Evolutionary conservation across 2,329 filamentous ascomycete genomes (phyloP), one percentile per base, ranked within the genome.

Genomic region (Colletotrichum sp.): DNA sequence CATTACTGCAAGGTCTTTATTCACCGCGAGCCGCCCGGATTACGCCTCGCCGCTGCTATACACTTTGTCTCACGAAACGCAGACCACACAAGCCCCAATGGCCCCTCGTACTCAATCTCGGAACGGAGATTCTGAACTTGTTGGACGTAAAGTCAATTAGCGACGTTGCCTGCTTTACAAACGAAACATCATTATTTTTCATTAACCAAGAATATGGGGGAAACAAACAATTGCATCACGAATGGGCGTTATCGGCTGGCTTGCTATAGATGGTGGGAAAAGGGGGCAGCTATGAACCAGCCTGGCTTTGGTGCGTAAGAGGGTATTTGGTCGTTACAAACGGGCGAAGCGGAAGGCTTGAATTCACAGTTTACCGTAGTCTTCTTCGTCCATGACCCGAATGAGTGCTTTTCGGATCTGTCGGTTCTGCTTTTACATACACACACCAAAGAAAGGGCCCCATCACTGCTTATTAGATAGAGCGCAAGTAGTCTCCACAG

Each of bases 211-310:
- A 36, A 39, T 28, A 18, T n/a, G 72, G 68, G 34, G 44, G 44
- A 68, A 44, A 28, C 63, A 55, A 68, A 63, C 39, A 76, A 68
- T 63, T 74, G 70, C 75, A 75, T 77, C 34, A 71, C 68, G 70
- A 75, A 44, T 36, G 30, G 76, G 76, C 76, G 76, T 78, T 77
- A 67, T 66, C 36, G 76, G 67, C 24, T 77, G 49, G 67, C 52
- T 71, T 67, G 69, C 59, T 67, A 75, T 75, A 77, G 76, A 78
- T 30, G n/a, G 62, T 52, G 62, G 62, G 62, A 73, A 65, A 70
- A 76, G 57, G 66, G 65, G 44, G 65, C 18, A 44, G 64, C 52
- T 59, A 63, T 66, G 36, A 39, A 32, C 63, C 52, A 55, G 71
- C 52, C 62, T 64, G 71, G 55, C 55, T 68, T 68, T 60, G 75